These are phyloP conservation scores for Cicer cuneatum DNA, from an alignment of 306 rosid species.

Conservation along the genomic window DNA sequence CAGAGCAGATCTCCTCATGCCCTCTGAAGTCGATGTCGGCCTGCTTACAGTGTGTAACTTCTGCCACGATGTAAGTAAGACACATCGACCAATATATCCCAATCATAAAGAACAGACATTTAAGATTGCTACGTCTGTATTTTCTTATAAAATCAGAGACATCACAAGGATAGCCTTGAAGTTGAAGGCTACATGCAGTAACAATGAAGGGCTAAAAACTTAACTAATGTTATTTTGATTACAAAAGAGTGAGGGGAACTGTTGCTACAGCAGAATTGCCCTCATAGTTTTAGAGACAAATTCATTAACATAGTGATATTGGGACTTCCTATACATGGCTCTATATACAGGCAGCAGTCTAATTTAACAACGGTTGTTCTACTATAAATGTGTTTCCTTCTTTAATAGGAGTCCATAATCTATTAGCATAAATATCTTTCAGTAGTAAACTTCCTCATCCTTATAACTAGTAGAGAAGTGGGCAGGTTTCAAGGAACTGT, in stretches of 20 bases:
- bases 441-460: conserved; percentile 13
- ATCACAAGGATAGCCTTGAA: conserved; percentile 32
- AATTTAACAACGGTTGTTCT: neutral
- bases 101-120: conserved; percentile 40
- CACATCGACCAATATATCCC: conserved; percentile 89
- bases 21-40: conserved; percentile 95
- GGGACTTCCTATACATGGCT: neutral
- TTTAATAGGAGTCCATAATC: neutral
- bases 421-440: conserved; percentile 4
- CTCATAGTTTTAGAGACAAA: neutral
- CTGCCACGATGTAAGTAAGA: conserved; percentile 99
- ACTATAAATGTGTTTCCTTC: conserved; percentile 1
- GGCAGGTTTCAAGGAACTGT: neutral
- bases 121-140: conserved; percentile 5
- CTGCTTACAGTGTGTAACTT: conserved; percentile 99
- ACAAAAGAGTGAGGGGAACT: conserved; percentile 2
- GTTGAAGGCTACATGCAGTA: conserved; percentile 29
- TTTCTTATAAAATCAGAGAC: conserved; percentile 32
- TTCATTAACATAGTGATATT: neutral
- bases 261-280: conserved; percentile 3
- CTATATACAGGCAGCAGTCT: neutral
- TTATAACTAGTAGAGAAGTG: neutral
- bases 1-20: conserved; percentile 97
- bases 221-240: conserved; percentile 5
- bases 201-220: conserved; percentile 12